Percentiles rank a stretch among this genome's conserved stretches.
Conservation (phyloP, 768 basidiomycete genomes). For the Naganishia onofrii region DNA sequence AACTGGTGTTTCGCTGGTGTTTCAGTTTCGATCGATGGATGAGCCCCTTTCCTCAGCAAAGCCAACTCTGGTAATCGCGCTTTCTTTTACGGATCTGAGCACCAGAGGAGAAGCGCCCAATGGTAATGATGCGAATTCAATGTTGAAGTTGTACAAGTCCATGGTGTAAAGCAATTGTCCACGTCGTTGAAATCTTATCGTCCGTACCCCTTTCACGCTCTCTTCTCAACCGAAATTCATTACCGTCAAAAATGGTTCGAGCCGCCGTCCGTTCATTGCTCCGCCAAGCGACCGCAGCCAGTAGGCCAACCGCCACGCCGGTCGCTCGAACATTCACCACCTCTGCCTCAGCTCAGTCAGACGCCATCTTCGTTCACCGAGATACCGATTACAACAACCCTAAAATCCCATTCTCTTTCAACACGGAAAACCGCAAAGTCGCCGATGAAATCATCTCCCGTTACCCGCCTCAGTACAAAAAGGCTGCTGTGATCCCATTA, state of each 20-base stretch:
- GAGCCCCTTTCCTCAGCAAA: no score
- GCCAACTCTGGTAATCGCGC: no score
- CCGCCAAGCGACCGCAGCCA: constrained; percentile 9
- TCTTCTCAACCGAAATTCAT: neutral
- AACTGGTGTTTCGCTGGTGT: no score
- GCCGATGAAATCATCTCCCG: constrained; percentile 85
- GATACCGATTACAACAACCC: constrained; percentile 94
- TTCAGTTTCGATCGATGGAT: no score
- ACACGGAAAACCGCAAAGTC: constrained; percentile 72
- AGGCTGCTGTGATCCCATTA: constrained; percentile 94
- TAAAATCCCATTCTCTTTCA: constrained; percentile 88
- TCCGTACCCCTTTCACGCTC: neutral
- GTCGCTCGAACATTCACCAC: constrained; percentile 21
- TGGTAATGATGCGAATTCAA: constrained; percentile 3
- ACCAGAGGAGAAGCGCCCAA: neutral
- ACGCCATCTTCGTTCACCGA: constrained; percentile 60
- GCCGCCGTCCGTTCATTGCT: constrained; percentile 21
- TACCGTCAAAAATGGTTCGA: constrained; percentile 11
- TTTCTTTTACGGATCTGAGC: no score
- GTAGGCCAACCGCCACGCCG: neutral
- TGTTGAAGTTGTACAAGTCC: neutral
- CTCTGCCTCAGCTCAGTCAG: constrained; percentile 7
- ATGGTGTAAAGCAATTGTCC: no score
- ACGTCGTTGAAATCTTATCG: no score
- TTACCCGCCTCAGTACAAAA: constrained; percentile 98